Evolutionary conservation across 768 basidiomycete species (phyloP), one percentile per base, ranked within the genome.

Genomic region (Hericium alpestre): DNA sequence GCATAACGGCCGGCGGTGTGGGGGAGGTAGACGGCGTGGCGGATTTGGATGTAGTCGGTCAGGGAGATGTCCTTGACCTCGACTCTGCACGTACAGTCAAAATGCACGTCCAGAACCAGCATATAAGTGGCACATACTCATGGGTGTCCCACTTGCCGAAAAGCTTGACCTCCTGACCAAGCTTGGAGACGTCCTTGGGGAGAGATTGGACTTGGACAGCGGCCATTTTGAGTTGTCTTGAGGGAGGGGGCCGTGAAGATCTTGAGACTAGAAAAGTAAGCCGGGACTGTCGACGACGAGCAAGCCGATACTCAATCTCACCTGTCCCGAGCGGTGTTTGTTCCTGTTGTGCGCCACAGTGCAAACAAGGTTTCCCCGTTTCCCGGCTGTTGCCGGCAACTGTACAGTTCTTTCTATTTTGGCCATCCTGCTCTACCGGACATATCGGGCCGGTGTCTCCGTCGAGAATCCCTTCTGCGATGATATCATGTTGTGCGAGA

Each of bases 21-120:
- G 59, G 95, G 95, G 57, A 96, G 76, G 77, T 93, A 98, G 71
- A 97, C 95, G 53, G 93, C 87, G 72, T 96, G 91, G 71, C 91
- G 91, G 74, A 95, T 87, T 80, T 98, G 94, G 74, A 99, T 96
- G 85, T 99, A 98, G 75, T 99, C 96, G 58, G 90, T 90, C 67
- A 99, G 76, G 65, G 96, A 99, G 74, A 99, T 98, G 70, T 99
- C 96, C 78, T 96, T 96, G 70, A 97, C 93, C 73, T 97, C 95
- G 67, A 97, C 90, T 72, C 93, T 95, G 65, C 43, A 61, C 27
- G 20, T 38, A 13, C 6, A 25, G 37, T 61, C 23, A 49, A 20
- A 37, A n/a, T 22, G 18, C 23, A 40, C 25, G 4, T 20, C 49
- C 51, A 13, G 27, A 51, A 38, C 7, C 47, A 13, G 1, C 25